These are phyloP conservation scores for Thermomucor indicae-seudaticae DNA, from an alignment of 371 early-diverging fungal species.

Conservation along the genomic window DNA sequence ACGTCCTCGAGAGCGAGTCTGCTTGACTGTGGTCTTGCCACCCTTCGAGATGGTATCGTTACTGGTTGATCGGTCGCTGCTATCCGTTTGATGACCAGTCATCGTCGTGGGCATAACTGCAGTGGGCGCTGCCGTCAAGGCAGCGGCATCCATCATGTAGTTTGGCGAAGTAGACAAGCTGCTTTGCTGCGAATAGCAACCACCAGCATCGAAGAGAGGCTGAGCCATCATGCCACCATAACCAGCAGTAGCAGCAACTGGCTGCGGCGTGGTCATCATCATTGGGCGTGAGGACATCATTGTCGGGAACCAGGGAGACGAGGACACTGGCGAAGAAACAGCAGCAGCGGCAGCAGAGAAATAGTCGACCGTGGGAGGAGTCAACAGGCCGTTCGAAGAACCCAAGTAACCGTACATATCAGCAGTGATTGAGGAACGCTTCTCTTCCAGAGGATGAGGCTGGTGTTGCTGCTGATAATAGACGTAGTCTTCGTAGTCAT, in stretches of 20 bases:
- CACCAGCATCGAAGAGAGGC: neutral
- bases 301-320: neutral
- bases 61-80: too few species aligned
- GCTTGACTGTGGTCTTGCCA: neutral
- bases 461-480: conserved; percentile 15
- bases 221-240: neutral
- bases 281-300: neutral
- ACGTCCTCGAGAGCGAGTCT: conserved; percentile 49
- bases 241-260: neutral
- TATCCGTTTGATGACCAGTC: too few species aligned
- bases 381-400: neutral
- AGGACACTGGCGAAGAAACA: neutral
- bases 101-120: conserved; percentile 8
- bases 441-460: conserved; percentile 11
- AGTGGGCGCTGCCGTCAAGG: conserved; percentile 24
- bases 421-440: neutral
- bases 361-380: neutral
- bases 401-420: neutral
- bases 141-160: conserved; percentile 16
- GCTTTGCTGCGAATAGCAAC: neutral
- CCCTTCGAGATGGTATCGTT: neutral
- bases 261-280: neutral
- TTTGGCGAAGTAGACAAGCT: neutral
- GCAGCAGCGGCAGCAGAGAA: neutral
- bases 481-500: conserved; percentile 29